These are phyloP conservation scores for Apiotrichum domesticum DNA, from an alignment of 1,284 basidiomycete species.

Conservation along the genomic window DNA sequence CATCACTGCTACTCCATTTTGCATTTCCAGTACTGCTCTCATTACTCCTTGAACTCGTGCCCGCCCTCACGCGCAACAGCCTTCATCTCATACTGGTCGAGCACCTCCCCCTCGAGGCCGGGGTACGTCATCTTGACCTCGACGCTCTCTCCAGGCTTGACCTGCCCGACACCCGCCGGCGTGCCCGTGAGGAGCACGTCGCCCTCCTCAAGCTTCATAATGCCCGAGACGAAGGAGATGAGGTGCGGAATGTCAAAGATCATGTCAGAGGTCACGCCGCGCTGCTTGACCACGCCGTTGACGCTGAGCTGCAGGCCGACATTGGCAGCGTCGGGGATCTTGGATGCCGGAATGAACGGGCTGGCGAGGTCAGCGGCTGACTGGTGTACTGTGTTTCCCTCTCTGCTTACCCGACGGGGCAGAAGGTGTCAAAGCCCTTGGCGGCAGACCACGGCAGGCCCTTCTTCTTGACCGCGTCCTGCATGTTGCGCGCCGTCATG, in stretches of 20 bases:
- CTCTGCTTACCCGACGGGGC: conserved; percentile 56
- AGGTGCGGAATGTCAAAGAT: conserved; percentile 87
- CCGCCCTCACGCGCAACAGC: conserved; percentile 65
- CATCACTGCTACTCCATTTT: neutral
- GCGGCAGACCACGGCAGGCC: conserved; percentile 91
- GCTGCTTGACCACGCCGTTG: conserved; percentile 75
- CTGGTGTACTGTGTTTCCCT: neutral
- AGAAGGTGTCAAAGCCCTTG: conserved; percentile 87
- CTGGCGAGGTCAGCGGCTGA: conserved; percentile 45
- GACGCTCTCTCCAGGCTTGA: conserved; percentile 71
- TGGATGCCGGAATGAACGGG: conserved; percentile 70
- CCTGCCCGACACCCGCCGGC: conserved; percentile 79
- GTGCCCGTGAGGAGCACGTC: conserved; percentile 80
- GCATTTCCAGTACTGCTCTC: neutral
- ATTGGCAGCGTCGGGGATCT: conserved; percentile 66
- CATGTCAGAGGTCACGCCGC: conserved; percentile 83
- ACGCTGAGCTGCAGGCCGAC: conserved; percentile 59
- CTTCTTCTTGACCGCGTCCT: conserved; percentile 84
- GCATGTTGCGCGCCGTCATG: conserved; percentile 92
- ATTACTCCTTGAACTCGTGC: conserved; percentile 54
- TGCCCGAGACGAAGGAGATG: conserved; percentile 84
- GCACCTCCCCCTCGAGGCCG: conserved; percentile 55
- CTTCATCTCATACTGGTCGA: conserved; percentile 60
- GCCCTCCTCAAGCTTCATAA: conserved; percentile 96
- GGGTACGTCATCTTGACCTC: conserved; percentile 61